Evolutionary conservation across 1,284 basidiomycete genomes (phyloP).

Genomic region (Cryptococcus maquisensis): DNA sequence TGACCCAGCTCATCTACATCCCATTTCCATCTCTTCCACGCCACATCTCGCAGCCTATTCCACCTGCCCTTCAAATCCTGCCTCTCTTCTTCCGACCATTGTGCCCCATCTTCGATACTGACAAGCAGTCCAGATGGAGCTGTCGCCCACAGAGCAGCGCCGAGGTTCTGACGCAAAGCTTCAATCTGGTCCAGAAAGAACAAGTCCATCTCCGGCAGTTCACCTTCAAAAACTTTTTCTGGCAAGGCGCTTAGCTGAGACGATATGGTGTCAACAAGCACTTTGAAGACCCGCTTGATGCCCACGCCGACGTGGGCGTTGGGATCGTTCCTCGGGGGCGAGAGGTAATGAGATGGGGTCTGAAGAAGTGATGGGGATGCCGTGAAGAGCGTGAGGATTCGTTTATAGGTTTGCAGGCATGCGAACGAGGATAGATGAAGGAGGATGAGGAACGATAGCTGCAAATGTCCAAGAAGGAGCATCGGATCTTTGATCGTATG

Average conservation of each 20-base stretch:
- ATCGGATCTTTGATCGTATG: conserved; percentile 22
- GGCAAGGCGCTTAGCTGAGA: conserved; percentile 44
- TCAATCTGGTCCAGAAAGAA: conserved; percentile 44
- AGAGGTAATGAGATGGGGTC: conserved; percentile 7
- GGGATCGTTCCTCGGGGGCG: background rate
- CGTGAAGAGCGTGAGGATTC: conserved; percentile 44
- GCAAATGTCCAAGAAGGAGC: conserved; percentile 44
- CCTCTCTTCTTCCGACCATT: conserved; percentile 8
- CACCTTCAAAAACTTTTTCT: conserved; percentile 42
- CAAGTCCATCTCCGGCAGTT: conserved; percentile 48
- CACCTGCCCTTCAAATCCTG: conserved; percentile 9
- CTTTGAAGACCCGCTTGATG: conserved; percentile 7
- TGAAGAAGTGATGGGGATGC: conserved; percentile 26
- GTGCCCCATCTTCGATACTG: background rate
- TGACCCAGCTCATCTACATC: conserved; percentile 17
- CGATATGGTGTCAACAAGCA: conserved; percentile 33
- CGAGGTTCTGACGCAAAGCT: conserved; percentile 28
- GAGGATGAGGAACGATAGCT: conserved; percentile 50
- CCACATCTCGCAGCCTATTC: conserved; percentile 7
- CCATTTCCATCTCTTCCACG: conserved; percentile 28
- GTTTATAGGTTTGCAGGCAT: conserved; percentile 45
- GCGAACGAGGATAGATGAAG: conserved; percentile 49
- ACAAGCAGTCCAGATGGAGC: background rate
- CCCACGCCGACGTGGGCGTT: conserved; percentile 3
- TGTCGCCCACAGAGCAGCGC: conserved; percentile 4